These are phyloP conservation scores for Capronia epimyces DNA, from an alignment of 2,329 filamentous ascomycete species.

Conservation along the genomic window DNA sequence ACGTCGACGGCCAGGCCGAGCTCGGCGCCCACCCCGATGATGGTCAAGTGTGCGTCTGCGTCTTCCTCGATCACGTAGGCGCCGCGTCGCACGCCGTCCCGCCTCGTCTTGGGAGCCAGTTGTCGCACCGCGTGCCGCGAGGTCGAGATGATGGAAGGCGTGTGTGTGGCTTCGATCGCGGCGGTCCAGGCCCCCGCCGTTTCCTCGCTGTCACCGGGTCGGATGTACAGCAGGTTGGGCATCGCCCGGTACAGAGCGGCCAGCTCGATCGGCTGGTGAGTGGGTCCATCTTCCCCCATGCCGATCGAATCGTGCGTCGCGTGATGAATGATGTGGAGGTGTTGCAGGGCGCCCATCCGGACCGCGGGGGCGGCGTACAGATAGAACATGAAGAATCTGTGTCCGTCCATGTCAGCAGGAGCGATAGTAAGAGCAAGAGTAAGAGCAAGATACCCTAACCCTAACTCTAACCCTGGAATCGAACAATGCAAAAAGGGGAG, in stretches of 20 bases:
- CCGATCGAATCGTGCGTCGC: constrained; percentile 58
- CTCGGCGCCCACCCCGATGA: constrained; percentile 48
- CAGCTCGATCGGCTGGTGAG: constrained; percentile 56
- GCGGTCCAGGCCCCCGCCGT: constrained; percentile 50
- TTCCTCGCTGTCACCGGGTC: constrained; percentile 54
- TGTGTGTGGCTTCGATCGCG: constrained; percentile 40
- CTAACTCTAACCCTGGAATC: no score
- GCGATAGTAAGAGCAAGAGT: no score
- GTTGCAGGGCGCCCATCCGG: constrained; percentile 53
- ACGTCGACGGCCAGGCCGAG: constrained; percentile 43
- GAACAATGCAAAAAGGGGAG: no score
- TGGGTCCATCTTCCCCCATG: constrained; percentile 56
- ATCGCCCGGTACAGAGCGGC: constrained; percentile 53
- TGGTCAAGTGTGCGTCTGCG: constrained; percentile 38
- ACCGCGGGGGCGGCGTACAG: constrained; percentile 50
- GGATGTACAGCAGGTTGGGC: constrained; percentile 56
- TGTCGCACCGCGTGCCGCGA: constrained; percentile 42
- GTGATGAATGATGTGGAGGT: constrained; percentile 52
- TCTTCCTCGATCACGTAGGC: constrained; percentile 38
- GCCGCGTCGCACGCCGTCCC: constrained; percentile 35
- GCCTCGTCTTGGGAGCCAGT: constrained; percentile 33
- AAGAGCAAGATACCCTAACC: no score
- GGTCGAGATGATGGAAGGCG: constrained; percentile 37
- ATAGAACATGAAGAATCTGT: constrained; percentile 57
- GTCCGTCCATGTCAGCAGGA: no score